Base-by-base conservation (phyloP, 2,329 filamentous ascomycete genomes). In the Fusarium devonianum region DNA sequence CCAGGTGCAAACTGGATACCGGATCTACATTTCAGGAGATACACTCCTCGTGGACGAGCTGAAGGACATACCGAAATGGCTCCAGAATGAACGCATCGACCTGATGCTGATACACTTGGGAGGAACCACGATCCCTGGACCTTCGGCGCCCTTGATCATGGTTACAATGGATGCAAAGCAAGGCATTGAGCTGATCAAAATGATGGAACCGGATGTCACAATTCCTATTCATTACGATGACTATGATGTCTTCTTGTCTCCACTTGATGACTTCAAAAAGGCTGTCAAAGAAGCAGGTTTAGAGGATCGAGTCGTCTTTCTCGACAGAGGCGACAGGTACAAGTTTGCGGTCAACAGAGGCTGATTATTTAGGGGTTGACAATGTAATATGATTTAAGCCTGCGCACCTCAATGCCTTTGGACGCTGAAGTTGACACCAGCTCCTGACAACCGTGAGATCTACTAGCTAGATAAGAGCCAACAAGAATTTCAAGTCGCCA, bases 151-250 rank as follows among this genome's bases (percentile, higher is more conserved):
- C 33, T 67, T 87, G 51, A 49, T 87, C 17, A 87, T 87, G 84
- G 81, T 87, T 3, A 88, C 84, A 0, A 88, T 88, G 84, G 84
- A 88, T 66, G 84, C 79, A 16, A 74, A 78, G 62, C 81, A 87
- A 67, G 84, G 84, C 0, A 58, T 88, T 19, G 70, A 85, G 69
- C 65, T 88, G 53, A 79, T 88, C 66, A 71, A 75, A 58, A 58
- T 87, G 48, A 78, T 88, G 22, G 71, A 82, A 21, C 82, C 84
- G 4, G 80, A 85, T 17, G 46, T 87, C 38, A 86, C 82, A 5
- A 81, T 88, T 33, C 84, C 84, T 4, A 79, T 87, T 26, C 83
- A 87, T 64, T 86, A 77, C 62, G 83, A 87, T 64, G 83, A 86
- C 59, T 88, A 88, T 58, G 77, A 82, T 55, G 81, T 84, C 3